Percentiles rank a stretch among this genome's conserved stretches.
These are phyloP conservation scores for Apiospora hydei DNA, from an alignment of 2,329 filamentous ascomycete species.

Conservation along the genomic window DNA sequence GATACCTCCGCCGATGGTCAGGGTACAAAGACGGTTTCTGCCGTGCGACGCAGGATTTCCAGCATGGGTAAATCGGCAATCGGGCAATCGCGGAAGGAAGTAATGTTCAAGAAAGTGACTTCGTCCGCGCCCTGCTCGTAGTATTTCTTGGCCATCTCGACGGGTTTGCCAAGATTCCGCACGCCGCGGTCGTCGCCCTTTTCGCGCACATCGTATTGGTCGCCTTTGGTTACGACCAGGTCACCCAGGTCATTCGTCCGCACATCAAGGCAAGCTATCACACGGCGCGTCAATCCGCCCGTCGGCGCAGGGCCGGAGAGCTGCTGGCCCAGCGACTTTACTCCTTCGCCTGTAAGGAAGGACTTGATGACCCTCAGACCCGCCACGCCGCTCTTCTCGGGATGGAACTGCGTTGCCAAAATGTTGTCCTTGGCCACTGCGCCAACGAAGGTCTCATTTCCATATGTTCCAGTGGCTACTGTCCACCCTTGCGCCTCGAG, in stretches of 20 bases:
- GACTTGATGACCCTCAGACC: slow-evolving; percentile 84
- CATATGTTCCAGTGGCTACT: slow-evolving; percentile 90
- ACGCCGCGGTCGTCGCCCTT: slow-evolving; percentile 75
- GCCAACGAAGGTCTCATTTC: slow-evolving; percentile 87
- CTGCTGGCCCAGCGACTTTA: slow-evolving; percentile 55
- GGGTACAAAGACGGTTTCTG: slow-evolving; percentile 93
- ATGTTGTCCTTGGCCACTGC: slow-evolving; percentile 87
- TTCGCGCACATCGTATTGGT: slow-evolving; percentile 98
- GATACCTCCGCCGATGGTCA: slow-evolving; percentile 96
- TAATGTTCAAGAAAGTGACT: slow-evolving; percentile 98
- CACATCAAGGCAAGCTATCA: slow-evolving; percentile 97
- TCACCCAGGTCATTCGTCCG: slow-evolving; percentile 93
- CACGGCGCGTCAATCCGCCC: slow-evolving; percentile 85
- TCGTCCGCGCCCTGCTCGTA: slow-evolving; percentile 98
- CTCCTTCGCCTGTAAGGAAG: slow-evolving; percentile 78
- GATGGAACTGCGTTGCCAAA: slow-evolving; percentile 94
- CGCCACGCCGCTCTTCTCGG: slow-evolving; percentile 93
- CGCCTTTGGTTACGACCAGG: slow-evolving; percentile 96
- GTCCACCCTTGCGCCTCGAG: slow-evolving; percentile 87
- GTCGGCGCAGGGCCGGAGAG: slow-evolving; percentile 40
- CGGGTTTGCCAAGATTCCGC: slow-evolving; percentile 94
- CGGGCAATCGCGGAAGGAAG: slow-evolving; percentile 94
- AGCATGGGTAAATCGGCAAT: slow-evolving; percentile 94
- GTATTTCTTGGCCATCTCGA: slow-evolving; percentile 91
- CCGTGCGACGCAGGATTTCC: slow-evolving; percentile 85